Base-by-base conservation (phyloP, 768 basidiomycete species). In the Symmetrospora coprosmae region DNA sequence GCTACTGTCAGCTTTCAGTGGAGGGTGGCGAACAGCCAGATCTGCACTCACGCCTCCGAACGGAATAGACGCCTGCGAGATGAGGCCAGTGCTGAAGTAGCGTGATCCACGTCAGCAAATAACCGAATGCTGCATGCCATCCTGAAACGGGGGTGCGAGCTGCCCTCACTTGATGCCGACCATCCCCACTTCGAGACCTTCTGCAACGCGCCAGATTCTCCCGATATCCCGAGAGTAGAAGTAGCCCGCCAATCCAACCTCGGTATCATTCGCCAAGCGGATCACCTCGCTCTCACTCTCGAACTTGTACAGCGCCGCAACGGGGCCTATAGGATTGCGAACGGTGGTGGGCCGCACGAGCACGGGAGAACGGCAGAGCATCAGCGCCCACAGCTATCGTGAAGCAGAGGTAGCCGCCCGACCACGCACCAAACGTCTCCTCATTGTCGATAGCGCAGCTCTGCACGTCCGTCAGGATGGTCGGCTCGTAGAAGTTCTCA, bases 271-370 rank as follows among this genome's bases (percentile, higher is more conserved):
- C 31, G 92, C 92, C 50, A 88, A 73, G 66, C 78, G 76, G 58
- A 97, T 77, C 0, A 89, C 90, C 72, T 97, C 85, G 41, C 90
- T 89, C 74, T 99, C 94, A 0, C 88, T 89, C 72, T 86, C 82
- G 70, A 99, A 99, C 69, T 83, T 84, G 71, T 80, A 82, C 23
- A 99, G 75, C 6, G 86, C 84, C 0, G 89, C 89, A 37, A 92
- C 72, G 0, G 88, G 67, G 19, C 60, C 63, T 63, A 30, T 4
- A 13, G 38, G 38, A 39, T 13, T n/a, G 38, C 38, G 38, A 39
- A 39, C 38, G 38, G 19, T 13, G 19, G 14, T 13, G 19, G 38
- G 19, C 13, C 38, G 38, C 19, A 39, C 38, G 38, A 13, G 19
- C 17, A 28, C 21, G 2, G 21, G 2, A n/a, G n/a, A n/a, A n/a